Percentiles rank a stretch among this genome's conserved stretches.
phyloP scores from a whole-genome alignment of 2,329 filamentous ascomycete species.

The Phoma sp. region DNA sequence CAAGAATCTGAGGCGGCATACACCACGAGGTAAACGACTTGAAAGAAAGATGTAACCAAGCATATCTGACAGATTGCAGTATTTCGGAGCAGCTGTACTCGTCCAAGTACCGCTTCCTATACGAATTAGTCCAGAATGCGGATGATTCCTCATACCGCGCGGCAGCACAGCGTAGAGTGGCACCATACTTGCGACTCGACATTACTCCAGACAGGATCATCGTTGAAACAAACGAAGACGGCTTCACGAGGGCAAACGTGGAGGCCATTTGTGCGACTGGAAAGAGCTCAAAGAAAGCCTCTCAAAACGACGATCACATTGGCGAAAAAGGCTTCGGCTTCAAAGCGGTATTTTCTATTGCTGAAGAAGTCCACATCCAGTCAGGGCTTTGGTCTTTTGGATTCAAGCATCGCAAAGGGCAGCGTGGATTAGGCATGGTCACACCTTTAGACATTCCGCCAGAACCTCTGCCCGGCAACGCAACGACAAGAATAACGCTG shows the following conservation, averaged over 20 bases:
- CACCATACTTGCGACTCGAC: too few species aligned
- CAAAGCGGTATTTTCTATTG: constrained; percentile 47
- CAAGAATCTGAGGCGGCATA: constrained; percentile 25
- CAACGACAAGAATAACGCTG: background rate
- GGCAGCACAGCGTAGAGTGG: too few species aligned
- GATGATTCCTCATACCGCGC: constrained; percentile 55
- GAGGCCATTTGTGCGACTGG: constrained; percentile 50
- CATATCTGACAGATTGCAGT: too few species aligned
- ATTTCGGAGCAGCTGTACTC: constrained; percentile 34
- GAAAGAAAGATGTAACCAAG: too few species aligned
- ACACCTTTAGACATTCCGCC: constrained; percentile 50
- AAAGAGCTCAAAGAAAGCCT: constrained; percentile 46
- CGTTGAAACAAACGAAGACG: constrained; percentile 56
- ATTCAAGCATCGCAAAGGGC: constrained; percentile 46
- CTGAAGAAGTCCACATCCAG: constrained; percentile 50
- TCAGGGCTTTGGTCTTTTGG: constrained; percentile 50
- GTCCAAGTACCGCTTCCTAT: constrained; percentile 34
- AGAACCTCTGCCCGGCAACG: background rate
- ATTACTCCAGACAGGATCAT: constrained; percentile 43
- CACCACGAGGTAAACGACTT: constrained; percentile 21
- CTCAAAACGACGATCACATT: constrained; percentile 31
- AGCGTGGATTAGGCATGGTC: constrained; percentile 62
- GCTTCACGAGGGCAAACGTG: constrained; percentile 48
- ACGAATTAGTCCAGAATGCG: constrained; percentile 53
- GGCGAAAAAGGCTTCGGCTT: constrained; percentile 51